A percentile compares a stretch with the other conserved stretches of the same genome.
These are phyloP conservation scores for Mortierella claussenii DNA, from an alignment of 192 early-diverging fungal genomes.

Conservation along the genomic window DNA sequence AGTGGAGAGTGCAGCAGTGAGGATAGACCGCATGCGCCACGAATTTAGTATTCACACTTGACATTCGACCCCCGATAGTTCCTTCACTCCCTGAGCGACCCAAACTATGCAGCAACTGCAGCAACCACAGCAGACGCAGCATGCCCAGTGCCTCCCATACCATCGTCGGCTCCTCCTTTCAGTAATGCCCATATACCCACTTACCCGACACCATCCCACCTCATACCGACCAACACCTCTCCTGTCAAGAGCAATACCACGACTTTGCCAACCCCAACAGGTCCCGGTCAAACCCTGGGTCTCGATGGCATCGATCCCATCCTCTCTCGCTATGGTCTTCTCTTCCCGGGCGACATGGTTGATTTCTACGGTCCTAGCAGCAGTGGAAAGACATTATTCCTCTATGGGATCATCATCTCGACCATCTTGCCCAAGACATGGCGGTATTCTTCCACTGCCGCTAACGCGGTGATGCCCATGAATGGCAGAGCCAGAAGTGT, in stretches of 20 bases:
- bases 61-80: background rate
- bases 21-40: too few species aligned
- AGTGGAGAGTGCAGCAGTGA: background rate
- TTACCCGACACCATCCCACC: background rate
- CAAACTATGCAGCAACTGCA: background rate
- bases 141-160: background rate
- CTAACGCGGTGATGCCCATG: background rate
- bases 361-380: slow-evolving; percentile 26
- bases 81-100: slow-evolving; percentile 1
- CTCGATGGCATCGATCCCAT: slow-evolving; percentile 34
- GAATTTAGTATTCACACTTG: background rate
- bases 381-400: slow-evolving; percentile 30
- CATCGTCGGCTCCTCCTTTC: background rate
- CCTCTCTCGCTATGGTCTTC: slow-evolving; percentile 6
- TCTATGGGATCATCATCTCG: slow-evolving; percentile 44
- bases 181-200: background rate
- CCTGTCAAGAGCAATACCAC: too few species aligned
- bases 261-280: too few species aligned
- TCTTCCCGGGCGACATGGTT: slow-evolving; percentile 35
- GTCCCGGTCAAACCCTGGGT: background rate
- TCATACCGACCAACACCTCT: background rate
- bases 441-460: slow-evolving; percentile 19
- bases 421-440: slow-evolving; percentile 40
- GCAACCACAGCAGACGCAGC: background rate
- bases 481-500: slow-evolving; percentile 24